Conservation (phyloP, 805 yeast genomes). For the Suhomyces kilbournensis region DNA sequence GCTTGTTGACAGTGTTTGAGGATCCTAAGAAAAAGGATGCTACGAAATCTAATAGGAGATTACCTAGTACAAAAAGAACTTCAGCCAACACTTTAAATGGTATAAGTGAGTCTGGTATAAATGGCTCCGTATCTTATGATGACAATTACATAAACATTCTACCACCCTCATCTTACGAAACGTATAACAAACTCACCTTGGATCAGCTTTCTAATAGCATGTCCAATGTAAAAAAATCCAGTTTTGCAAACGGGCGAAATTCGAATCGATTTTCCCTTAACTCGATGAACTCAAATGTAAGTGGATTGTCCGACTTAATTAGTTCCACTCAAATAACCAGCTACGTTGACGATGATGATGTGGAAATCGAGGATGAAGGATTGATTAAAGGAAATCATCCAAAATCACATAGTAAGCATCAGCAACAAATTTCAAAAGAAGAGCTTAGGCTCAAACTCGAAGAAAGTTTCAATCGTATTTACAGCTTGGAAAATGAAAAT, state of each 20-base stretch:
- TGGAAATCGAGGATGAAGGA: slow-evolving; percentile 11
- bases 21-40: slow-evolving; percentile 16
- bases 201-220: slow-evolving; percentile 31
- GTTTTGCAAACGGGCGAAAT: slow-evolving; percentile 10
- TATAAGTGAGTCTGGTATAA: neutral
- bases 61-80: neutral
- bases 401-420: neutral
- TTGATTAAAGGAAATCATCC: slow-evolving; percentile 38
- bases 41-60: neutral
- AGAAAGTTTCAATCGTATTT: slow-evolving; percentile 37
- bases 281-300: slow-evolving; percentile 47
- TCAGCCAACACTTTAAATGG: neutral
- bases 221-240: slow-evolving; percentile 7
- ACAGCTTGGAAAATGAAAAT: slow-evolving; percentile 31
- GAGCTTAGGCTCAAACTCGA: slow-evolving; percentile 34
- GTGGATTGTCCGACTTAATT: slow-evolving; percentile 46
- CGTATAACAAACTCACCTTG: slow-evolving; percentile 35
- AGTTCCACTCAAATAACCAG: slow-evolving; percentile 46
- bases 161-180: slow-evolving; percentile 23
- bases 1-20: slow-evolving; percentile 39
- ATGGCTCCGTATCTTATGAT: slow-evolving; percentile 15
- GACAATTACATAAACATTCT: slow-evolving; percentile 25
- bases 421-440: slow-evolving; percentile 24
- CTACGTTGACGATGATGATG: slow-evolving; percentile 21
- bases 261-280: slow-evolving; percentile 48